Evolutionary conservation across 2,329 filamentous ascomycete species (phyloP), one percentile per base, ranked within the genome.

Genomic region (Endoconidiophora laricicola): DNA sequence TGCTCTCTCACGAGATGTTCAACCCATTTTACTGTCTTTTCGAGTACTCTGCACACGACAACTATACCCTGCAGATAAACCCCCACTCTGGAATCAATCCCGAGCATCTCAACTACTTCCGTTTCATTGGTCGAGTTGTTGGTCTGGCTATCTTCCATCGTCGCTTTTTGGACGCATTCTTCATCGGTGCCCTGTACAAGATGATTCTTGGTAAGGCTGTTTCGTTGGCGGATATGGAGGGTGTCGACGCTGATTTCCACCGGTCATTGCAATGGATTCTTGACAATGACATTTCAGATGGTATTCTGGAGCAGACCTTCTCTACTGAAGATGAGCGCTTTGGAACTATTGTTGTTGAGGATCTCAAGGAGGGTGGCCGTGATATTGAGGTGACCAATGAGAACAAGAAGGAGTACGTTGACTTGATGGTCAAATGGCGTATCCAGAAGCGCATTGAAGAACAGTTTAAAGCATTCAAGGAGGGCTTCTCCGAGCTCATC

Each of bases 11-110:
- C 68, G 91, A 98, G 71, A 98, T 98, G 91, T 98, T 98, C 71
- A 98, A 98, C 66, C 91, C 91, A 29, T 98, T 98, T 69, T 98
- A 98, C 71, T 98, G 91, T 65, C 74, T 98, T 49, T 98, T 98
- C 71, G 91, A 98, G 69, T 98, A 98, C 67, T 96, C 91, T 23
- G 91, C 91, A 38, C 91, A 98, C 71, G 91, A 98, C 78, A 98
- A 98, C 70, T 98, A 98, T 69, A 98, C 91, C 26, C 82, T 98
- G 50, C 91, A 98, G 68, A 98, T 98, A 71, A 98, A 98, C 69
- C 91, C 91, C 43, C 91, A 98, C 66, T 98, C 91, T 18, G 91
- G 91, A 56, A 96, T 98, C 68, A 98, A 98, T 66, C 91, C 91
- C 1, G 91, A 98, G 68, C 91, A 98, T 77, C 72, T 98, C 60